Evolutionary conservation across 495 filamentous ascomycete species (phyloP).

Genomic region (Glutinoglossum americanum): DNA sequence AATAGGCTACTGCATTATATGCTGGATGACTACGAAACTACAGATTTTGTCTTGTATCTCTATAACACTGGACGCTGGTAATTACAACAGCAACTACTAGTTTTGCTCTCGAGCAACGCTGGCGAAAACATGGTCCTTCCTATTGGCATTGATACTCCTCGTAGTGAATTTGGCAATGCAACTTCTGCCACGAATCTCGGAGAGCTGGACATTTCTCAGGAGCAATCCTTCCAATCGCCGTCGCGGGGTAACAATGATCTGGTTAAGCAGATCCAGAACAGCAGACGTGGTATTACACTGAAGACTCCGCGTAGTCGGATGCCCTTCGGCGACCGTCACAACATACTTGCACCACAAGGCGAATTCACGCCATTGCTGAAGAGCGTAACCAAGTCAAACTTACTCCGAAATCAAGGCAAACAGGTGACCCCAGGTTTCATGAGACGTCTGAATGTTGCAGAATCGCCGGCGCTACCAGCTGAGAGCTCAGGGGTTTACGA

Average conservation of each 20-base stretch:
- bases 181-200: constrained; percentile 51
- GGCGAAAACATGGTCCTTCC: constrained; percentile 7
- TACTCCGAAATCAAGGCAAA: constrained; percentile 31
- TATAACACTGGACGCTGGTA: background rate
- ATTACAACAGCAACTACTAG: background rate
- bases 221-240: constrained; percentile 71
- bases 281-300: constrained; percentile 33
- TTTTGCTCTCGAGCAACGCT: background rate
- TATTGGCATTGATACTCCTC: constrained; percentile 44
- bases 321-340: constrained; percentile 44
- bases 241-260: constrained; percentile 43
- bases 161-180: constrained; percentile 57
- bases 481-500: constrained; percentile 40
- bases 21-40: background rate
- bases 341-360: constrained; percentile 28
- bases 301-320: constrained; percentile 47
- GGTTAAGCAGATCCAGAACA: constrained; percentile 42
- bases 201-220: constrained; percentile 59
- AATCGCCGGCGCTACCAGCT: constrained; percentile 43
- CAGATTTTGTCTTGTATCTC: background rate
- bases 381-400: constrained; percentile 65
- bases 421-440: constrained; percentile 50
- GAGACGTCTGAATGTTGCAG: constrained; percentile 36
- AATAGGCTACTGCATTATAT: background rate
- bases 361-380: constrained; percentile 92